Base-by-base conservation (phyloP, 2,329 filamentous ascomycete genomes). In the Myotisia sp. region DNA sequence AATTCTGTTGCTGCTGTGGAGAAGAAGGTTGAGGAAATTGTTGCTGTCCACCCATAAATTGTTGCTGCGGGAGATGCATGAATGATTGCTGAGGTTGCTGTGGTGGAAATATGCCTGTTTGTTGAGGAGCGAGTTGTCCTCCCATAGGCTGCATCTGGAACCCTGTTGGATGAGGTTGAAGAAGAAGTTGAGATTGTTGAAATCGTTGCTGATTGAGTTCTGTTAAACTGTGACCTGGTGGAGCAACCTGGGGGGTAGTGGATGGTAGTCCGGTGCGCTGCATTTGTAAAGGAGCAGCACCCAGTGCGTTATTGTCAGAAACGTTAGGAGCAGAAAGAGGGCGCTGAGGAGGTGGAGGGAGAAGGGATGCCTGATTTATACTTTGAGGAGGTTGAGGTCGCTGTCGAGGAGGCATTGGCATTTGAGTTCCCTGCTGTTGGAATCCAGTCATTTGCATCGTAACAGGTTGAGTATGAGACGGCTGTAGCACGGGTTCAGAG, bases 241-340 rank as follows among this genome's bases (percentile, higher is more conserved):
- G 72, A 18, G 80, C 78, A 37, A 82, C 64, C 42, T 74, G 74
- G 9, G 53, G 54, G 3, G 48, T 49, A 7, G 62, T 62, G 49
- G 74, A 71, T 43, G 71, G 68, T 35, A 68, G 46, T 6, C 87
- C 85, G 4, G 90, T 94, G 56, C 86, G 71, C 52, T 94, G 87
- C 34, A 84, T 76, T 52, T 86, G 78, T 45, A 94, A 59, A 10
- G 82, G 76, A 32, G 82, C 74, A 12, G 79, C 71, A 5, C 71
- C 70, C 53, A 92, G 90, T 3, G 67, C 69, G 54, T 70, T 85
- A 29, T 75, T 74, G 50, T 79, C 79, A 32, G 73, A 58, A 39
- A 67, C 78, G 35, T 84, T 80, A 17, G 90, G 87, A 24, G 90
- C 87, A 26, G 87, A 94, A 8, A 90, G 68, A 5, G 90, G 79